These are phyloP conservation scores for Sclerotinia subarctica DNA, from an alignment of 2,329 filamentous ascomycete genomes.

Conservation along the genomic window DNA sequence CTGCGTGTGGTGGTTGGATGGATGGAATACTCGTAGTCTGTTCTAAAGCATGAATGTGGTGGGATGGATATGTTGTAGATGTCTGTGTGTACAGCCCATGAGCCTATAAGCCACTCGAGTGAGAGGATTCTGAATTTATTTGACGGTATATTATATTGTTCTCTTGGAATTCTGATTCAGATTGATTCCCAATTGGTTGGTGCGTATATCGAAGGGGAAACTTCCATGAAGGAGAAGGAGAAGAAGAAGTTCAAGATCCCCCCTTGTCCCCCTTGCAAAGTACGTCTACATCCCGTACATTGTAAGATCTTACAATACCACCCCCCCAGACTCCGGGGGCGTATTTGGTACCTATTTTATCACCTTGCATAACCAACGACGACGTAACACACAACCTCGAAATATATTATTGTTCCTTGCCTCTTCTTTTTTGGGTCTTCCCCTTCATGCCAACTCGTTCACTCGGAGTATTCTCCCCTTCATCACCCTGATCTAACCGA, in stretches of 20 bases:
- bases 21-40: conserved; percentile 1
- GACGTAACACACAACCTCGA: background rate
- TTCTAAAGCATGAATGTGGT: conserved; percentile 11
- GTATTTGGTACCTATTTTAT: background rate
- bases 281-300: background rate
- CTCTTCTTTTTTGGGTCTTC: background rate
- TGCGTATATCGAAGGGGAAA: background rate
- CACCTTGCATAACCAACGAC: conserved; percentile 9
- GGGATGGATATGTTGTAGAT: background rate
- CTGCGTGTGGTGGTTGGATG: background rate
- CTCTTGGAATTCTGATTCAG: conserved; percentile 4
- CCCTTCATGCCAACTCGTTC: background rate
- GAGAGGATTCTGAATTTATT: conserved; percentile 6
- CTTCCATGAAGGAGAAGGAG: background rate
- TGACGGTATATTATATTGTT: background rate
- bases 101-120: conserved; percentile 1
- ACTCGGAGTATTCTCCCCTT: background rate
- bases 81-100: conserved; percentile 9
- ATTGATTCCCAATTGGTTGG: background rate
- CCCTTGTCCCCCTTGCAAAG: conserved; percentile 2
- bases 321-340: background rate
- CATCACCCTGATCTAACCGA: background rate
- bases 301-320: background rate
- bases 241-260: conserved; percentile 1
- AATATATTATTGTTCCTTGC: background rate